Base-by-base conservation (phyloP, 805 yeast genomes). In the Metschnikowia picachoensis region DNA sequence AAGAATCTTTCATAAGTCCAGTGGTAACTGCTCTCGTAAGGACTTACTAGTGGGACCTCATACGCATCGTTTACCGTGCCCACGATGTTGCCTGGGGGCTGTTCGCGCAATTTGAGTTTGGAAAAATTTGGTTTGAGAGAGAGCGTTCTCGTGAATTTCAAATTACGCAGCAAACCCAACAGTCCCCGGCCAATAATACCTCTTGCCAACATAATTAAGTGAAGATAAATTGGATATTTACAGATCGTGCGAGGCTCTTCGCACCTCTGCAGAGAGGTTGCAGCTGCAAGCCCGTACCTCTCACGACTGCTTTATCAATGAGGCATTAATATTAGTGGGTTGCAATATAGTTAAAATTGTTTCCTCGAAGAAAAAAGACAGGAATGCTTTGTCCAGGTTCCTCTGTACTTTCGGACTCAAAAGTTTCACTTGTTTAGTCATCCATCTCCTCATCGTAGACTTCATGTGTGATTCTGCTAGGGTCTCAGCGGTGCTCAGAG, bases 11-110 rank as follows among this genome's bases (percentile, higher is more conserved):
- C 99, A 58, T 83, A 82, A n/a, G 87, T 73, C 99, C 99, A 92
- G 73, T 91, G 98, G 64, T 80, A 77, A 20, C 95, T 86, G 39
- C 98, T 97, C 60, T 89, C 91, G 41, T 73, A 60, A 53, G 74
- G 79, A 59, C 78, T 73, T 5, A 82, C 64, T 35, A 73, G 66
- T 34, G 97, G 97, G 13, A 80, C 70, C 30, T 72, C 68, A 59
- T 76, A 85, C 13, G 98, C 90, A 51, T 94, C 98, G 66, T 92
- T 94, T 40, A 91, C 96, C 7, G 91, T 82, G n/a, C 97, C 98
- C 39, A 83, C 83, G 47, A 92, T 83, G 64, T 85, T 76, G 33
- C 97, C 98, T 37, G 97, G 87, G 31, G 95, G 92, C 68, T 87
- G 95, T 47, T 84, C 83, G 49, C 81, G 79, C 39, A 77, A 72